Evolutionary conservation across 2,329 filamentous ascomycete species (phyloP), one percentile per base, ranked within the genome.

Genomic region (Aspergillus fumigatus): DNA sequence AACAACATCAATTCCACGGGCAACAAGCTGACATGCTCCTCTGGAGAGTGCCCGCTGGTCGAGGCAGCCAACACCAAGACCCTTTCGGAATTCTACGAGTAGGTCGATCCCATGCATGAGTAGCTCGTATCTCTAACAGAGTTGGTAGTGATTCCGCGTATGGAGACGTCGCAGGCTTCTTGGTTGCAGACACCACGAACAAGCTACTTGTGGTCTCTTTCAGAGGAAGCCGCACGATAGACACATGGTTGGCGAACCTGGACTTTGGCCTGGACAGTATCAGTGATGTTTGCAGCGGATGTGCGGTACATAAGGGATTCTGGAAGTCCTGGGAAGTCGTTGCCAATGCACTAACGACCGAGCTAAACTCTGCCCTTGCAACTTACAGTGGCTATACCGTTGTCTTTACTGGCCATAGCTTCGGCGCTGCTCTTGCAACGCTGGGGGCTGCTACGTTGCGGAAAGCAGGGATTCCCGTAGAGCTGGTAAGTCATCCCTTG

Each of bases 391-490:
- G 58, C 23, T 81, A 76, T 65, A 71, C 67, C 27, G 60, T 83
- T 48, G 70, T 80, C 0, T 59, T 77, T 3, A 80, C 78, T 0
- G 81, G 81, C 0, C 81, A 83, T 62, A 79, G 75, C 54, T 74
- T 82, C 4, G 81, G 81, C 3, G 81, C 70, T 48, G 81, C 81
- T 1, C 60, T 83, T n/a, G 80, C 80, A 1, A 73, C 69, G 2
- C 60, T 83, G 6, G 79, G 76, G 1, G 77, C 78, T 0, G 76
- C 74, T 2, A 75, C 74, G 0, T 62, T 83, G 43, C 71, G 79
- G 9, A 74, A 73, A 45, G 66, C 67, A 2, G 77, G 78, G 3
- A 72, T 71, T 26, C 60, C 59, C 0, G 66, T 77, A 29, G 72
- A 76, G n/a, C 59, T 81, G 56, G 79, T 78, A 48, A 77, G 71